Base-by-base conservation (phyloP, 2,329 filamentous ascomycete genomes). In the Neophaeococcomyces mojaviensis region DNA sequence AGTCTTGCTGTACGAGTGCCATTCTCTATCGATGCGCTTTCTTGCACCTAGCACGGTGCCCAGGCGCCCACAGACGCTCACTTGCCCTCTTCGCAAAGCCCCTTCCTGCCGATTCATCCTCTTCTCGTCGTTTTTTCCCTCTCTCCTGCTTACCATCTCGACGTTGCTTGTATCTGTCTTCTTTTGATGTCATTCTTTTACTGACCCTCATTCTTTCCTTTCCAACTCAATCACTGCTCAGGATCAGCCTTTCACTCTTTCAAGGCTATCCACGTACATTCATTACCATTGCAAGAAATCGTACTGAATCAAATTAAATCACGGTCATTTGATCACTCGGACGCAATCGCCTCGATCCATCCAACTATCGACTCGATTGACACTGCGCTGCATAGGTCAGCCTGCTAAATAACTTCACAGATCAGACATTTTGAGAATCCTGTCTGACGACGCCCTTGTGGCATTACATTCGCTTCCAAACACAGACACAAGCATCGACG, bases 241-340 rank as follows among this genome's bases (percentile, higher is more conserved):
- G 63, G 63, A 65, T 39, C 57, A 63, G 66, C 66, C 69, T 71
- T 70, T 67, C 70, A 72, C 70, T 74, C 70, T 61, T 73, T 74
- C 62, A 71, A 68, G 69, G 68, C 67, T 62, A 60, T 64, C 64
- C 61, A 61, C 64, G 63, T 61, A 60, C 62, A 66, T 66, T 57
- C 53, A 41, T 57, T 56, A 51, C 48, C 48, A 38, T 16, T 34
- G 33, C 38, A 18, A 43, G 24, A 30, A 42, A 34, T 46, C 44
- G 32, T n/a, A 37, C 8, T 22, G 16, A 19, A n/a, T 20, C 31
- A 16, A 20, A 12, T 9, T 47, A 16, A 26, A 16, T 22, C 43
- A 38, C 40, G 34, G 31, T 50, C 39, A 32, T 50, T 50, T 40
- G 33, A 22, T 28, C 30, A 13, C 16, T 44, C 51, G 50, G 47